Conservation (phyloP, 352 stramenopile genomes). For the Phytophthora melonis region DNA sequence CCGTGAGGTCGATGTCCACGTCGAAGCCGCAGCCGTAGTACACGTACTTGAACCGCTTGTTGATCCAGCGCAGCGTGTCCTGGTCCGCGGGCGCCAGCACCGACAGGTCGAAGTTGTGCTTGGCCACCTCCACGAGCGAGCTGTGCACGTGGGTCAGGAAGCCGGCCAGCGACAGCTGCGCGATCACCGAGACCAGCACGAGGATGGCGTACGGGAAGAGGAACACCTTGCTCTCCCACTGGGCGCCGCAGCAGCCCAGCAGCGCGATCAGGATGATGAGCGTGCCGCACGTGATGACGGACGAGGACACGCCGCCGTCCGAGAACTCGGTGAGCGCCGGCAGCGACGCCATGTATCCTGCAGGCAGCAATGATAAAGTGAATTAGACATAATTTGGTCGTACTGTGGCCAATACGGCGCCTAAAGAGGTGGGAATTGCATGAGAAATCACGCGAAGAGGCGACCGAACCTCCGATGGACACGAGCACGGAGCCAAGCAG, state of each 20-base stretch:
- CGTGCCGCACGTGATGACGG: slow-evolving; percentile 82
- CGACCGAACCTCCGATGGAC: slow-evolving; percentile 68
- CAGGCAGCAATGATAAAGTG: not conserved
- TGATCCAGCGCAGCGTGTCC: slow-evolving; percentile 79
- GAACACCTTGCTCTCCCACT: slow-evolving; percentile 90
- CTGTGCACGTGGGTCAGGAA: slow-evolving; percentile 87
- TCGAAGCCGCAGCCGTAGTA: slow-evolving; percentile 77
- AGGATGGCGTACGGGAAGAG: slow-evolving; percentile 86
- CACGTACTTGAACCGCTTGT: slow-evolving; percentile 77
- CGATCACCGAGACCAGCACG: slow-evolving; percentile 80
- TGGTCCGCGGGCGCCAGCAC: slow-evolving; percentile 63
- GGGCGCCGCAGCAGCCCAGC: slow-evolving; percentile 81
- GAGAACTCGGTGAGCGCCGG: slow-evolving; percentile 87
- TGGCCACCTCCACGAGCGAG: slow-evolving; percentile 69
- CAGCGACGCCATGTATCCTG: slow-evolving; percentile 84
- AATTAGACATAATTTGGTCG: not conserved
- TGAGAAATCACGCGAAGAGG: slow-evolving; percentile 8
- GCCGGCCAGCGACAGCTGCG: slow-evolving; percentile 78
- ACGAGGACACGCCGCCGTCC: slow-evolving; percentile 76
- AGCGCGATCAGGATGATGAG: slow-evolving; percentile 83
- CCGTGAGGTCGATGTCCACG: slow-evolving; percentile 71
- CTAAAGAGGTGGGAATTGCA: not conserved
- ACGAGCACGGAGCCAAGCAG: slow-evolving; percentile 84
- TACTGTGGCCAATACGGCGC: slow-evolving; percentile 3
- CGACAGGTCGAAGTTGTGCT: slow-evolving; percentile 78